phyloP scores from a whole-genome alignment of 441 rosid genomes.

The Arabidopsis lyrata region DNA sequence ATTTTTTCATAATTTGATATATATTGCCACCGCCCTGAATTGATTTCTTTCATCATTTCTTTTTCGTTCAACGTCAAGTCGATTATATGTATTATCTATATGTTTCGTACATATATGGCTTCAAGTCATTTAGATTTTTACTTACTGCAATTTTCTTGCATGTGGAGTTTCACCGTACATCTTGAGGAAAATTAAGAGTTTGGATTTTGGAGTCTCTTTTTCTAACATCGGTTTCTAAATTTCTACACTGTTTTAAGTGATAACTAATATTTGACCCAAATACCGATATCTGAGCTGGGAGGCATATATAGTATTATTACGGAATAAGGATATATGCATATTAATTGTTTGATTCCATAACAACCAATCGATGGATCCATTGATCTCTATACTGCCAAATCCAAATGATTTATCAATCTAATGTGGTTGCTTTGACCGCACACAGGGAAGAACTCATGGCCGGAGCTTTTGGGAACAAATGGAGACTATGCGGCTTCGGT shows the following conservation, averaged over 20 bases:
- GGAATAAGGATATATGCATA: background rate
- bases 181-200: background rate
- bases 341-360: background rate
- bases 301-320: background rate
- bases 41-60: background rate
- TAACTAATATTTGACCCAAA: background rate
- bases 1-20: background rate
- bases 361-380: background rate
- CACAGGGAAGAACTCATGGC: constrained; percentile 45
- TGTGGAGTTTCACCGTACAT: background rate
- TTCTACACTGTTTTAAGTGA: background rate
- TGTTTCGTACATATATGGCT: background rate
- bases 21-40: background rate
- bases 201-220: background rate
- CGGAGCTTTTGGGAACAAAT: constrained; percentile 51
- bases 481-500: constrained; percentile 49
- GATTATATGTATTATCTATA: background rate
- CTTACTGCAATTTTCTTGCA: background rate
- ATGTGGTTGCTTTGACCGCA: background rate
- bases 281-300: background rate
- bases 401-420: background rate
- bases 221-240: background rate
- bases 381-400: background rate
- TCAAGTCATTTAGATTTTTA: background rate
- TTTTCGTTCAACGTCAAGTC: background rate